Conservation (phyloP, 129 eudicot species). For the Saussurea involucrata region DNA sequence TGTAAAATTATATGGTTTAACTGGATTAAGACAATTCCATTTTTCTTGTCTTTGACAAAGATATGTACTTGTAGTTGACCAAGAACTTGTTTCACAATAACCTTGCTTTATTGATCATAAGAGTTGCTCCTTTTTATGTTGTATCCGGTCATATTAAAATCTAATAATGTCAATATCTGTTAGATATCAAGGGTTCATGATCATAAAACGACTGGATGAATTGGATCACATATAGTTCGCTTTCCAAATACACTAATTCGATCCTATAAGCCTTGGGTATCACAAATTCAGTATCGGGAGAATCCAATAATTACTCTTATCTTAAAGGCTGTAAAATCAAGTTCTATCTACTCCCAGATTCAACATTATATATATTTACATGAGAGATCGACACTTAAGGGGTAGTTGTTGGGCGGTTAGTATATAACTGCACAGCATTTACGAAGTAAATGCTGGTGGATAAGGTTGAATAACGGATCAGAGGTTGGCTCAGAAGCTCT, state of each 20-base stretch:
- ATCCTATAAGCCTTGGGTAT: too few relatives aligned
- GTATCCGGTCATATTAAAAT: neutral
- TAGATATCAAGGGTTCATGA: neutral
- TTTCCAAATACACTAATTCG: too few relatives aligned
- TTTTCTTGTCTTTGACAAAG: neutral
- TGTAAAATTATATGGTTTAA: neutral
- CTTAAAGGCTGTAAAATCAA: too few relatives aligned
- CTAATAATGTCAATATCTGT: neutral
- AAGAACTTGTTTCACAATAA: neutral
- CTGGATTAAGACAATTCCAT: neutral
- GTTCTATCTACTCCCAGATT: too few relatives aligned
- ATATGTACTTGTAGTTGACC: conserved; percentile 4
- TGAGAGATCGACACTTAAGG: too few relatives aligned
- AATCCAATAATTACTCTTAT: too few relatives aligned
- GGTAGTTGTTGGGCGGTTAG: too few relatives aligned
- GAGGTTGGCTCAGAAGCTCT: too few relatives aligned
- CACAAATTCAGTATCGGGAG: too few relatives aligned
- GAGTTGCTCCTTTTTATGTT: neutral
- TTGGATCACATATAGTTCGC: neutral
- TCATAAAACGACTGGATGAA: neutral
- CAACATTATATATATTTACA: too few relatives aligned
- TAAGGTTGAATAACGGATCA: neutral
- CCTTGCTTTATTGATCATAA: conserved; percentile 7
- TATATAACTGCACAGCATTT: too few relatives aligned
- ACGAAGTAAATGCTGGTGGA: too few relatives aligned